These are phyloP conservation scores for Tripterygium wilfordii DNA, from an alignment of 177 flowering plant genomes.

Conservation along the genomic window DNA sequence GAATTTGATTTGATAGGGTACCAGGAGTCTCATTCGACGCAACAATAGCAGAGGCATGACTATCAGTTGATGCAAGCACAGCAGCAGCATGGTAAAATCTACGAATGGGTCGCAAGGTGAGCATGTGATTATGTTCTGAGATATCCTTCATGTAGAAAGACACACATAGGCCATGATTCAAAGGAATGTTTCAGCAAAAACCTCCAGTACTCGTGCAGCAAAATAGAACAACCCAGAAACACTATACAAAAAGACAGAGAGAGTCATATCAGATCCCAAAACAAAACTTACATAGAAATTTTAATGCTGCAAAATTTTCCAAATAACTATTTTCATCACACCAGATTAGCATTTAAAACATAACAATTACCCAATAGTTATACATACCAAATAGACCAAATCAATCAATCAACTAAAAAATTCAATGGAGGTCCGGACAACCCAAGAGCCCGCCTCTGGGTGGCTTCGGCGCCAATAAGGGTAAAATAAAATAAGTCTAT, in stretches of 20 bases:
- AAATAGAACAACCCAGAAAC: background rate
- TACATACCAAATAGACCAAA: too few species aligned
- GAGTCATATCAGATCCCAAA: background rate
- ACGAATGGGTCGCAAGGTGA: slow-evolving; percentile 27
- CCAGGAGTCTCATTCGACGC: slow-evolving; percentile 2
- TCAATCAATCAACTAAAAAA: too few species aligned
- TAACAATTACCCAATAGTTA: too few species aligned
- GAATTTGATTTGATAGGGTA: slow-evolving; percentile 9
- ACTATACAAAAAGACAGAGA: too few species aligned
- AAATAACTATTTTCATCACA: too few species aligned
- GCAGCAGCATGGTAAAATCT: slow-evolving; percentile 17
- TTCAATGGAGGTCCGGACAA: too few species aligned
- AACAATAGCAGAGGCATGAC: slow-evolving; percentile 6
- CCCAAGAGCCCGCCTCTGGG: too few species aligned
- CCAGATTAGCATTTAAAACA: too few species aligned
- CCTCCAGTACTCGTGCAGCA: slow-evolving; percentile 8
- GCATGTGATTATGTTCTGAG: slow-evolving; percentile 29
- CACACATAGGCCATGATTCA: slow-evolving; percentile 16
- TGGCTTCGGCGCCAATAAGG: too few species aligned
- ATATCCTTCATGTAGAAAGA: slow-evolving; percentile 7
- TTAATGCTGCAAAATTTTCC: too few species aligned
- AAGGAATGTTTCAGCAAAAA: slow-evolving; percentile 2
- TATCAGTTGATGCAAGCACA: slow-evolving; percentile 7
- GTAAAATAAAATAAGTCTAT: too few species aligned
- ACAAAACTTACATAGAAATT: background rate